phyloP scores from a whole-genome alignment of 495 filamentous ascomycete genomes.

The Pseudevernia furfuracea region DNA sequence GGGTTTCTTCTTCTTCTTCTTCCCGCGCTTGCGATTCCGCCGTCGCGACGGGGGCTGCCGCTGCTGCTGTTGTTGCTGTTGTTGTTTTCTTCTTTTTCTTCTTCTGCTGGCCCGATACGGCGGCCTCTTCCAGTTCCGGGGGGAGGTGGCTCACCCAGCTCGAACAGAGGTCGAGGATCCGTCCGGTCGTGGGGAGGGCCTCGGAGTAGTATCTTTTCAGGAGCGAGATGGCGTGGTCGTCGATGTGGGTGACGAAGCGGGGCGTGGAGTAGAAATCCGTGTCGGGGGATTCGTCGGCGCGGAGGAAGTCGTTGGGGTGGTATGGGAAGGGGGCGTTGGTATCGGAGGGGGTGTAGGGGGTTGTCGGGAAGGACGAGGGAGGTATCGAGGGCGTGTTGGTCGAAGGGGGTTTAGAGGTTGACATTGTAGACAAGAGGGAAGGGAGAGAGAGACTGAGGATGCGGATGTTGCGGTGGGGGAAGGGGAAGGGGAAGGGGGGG shows the following conservation, averaged over 20 bases:
- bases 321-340: constrained; percentile 31
- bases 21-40: neutral
- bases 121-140: constrained; percentile 22
- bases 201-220: constrained; percentile 34
- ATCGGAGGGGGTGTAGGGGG: constrained; percentile 14
- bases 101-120: no score
- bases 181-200: constrained; percentile 26
- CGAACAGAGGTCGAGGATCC: constrained; percentile 39
- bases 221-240: constrained; percentile 36
- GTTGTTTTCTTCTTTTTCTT: no score
- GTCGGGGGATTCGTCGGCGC: constrained; percentile 34
- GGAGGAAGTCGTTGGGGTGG: constrained; percentile 29
- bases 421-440: constrained; percentile 21
- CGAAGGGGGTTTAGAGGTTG: constrained; percentile 9
- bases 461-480: constrained; percentile 5
- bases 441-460: constrained; percentile 23
- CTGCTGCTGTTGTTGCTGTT: no score
- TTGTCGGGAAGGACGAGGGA: neutral
- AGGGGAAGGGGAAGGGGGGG: neutral
- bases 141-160: constrained; percentile 41
- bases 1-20: neutral
- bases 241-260: constrained; percentile 43
- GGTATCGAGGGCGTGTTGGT: neutral
- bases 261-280: constrained; percentile 36
- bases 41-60: no score